Base-by-base conservation (phyloP, 2,329 filamentous ascomycete genomes). In the Trichoderma polysporum region DNA sequence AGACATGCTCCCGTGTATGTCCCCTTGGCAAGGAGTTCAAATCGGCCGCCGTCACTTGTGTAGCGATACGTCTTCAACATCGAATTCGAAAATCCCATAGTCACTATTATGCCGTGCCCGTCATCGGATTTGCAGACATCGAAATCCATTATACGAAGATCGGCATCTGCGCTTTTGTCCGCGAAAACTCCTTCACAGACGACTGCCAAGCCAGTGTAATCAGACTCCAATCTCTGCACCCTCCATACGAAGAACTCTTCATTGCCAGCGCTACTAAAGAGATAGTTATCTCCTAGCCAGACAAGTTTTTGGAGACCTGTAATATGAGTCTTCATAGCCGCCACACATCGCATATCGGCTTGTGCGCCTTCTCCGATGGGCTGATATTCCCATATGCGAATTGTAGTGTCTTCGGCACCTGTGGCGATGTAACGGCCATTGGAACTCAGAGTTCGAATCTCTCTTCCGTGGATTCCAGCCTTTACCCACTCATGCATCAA, bases 171-270 rank as follows among this genome's bases (percentile, higher is more conserved):
- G 9, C 81, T 83, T 70, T 81, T 80, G 69, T 88, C 79, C 60
- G 84, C 77, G 49, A 85, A 85, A 1, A 80, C 78, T 2, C 83
- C 85, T 76, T 89, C 87, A 68, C 86, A 85, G 13, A 86, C 77
- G 2, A 89, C 81, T 0, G 85, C 86, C 2, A 89, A 76, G 3
- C 84, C 83, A 15, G 71, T 71, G 58, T 84, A 83, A 13, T 74
- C 78, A 1, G 83, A 80, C 29, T 88, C 82, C 7, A 91, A 76
- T 12, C 74, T 74, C 54, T 81, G 82, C 37, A 94, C 77, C 47
- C 86, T 85, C 94, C 95, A 99, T 12, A 94, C 85, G 72, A 90
- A 94, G 70, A 98, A 90, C 77, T 99, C 94, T 76, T 97, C 94
- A 68, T 88, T 90, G 0, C 94, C 95, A 6, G 88, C 93, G 73